Percentiles rank a stretch among this genome's conserved stretches.
phyloP scores from a whole-genome alignment of 768 basidiomycete species.

The Leccinum subgranulosum region DNA sequence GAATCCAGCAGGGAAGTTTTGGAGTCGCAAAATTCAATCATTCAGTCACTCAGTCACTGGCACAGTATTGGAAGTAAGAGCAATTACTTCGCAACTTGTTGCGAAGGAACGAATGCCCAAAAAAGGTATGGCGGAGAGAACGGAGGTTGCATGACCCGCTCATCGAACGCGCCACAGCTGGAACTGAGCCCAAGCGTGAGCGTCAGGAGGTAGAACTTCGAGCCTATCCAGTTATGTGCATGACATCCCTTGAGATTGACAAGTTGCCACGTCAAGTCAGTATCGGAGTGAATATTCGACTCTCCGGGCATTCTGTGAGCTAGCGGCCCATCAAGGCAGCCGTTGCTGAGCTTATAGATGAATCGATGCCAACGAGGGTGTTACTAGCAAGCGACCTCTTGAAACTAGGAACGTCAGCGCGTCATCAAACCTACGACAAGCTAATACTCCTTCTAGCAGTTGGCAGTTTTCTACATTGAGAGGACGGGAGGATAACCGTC shows the following conservation, averaged over 20 bases:
- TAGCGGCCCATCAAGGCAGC: background rate
- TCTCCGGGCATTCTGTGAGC: background rate
- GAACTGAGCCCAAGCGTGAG: background rate
- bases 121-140: slow-evolving; percentile 1
- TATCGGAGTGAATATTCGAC: background rate
- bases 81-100: background rate
- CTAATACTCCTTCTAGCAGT: background rate
- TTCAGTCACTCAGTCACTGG: background rate
- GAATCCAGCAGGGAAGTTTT: background rate
- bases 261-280: slow-evolving; percentile 2
- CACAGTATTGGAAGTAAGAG: background rate
- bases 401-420: background rate
- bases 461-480: background rate
- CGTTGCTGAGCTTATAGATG: background rate
- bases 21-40: background rate
- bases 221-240: background rate
- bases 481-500: slow-evolving; percentile 1
- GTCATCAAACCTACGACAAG: background rate
- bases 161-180: background rate
- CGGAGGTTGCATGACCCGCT: background rate
- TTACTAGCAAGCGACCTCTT: background rate
- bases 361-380: background rate
- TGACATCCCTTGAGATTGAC: background rate
- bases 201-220: background rate
- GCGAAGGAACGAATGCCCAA: background rate